Conservation (phyloP, 352 stramenopile genomes). For the Blastocystis sp. region DNA sequence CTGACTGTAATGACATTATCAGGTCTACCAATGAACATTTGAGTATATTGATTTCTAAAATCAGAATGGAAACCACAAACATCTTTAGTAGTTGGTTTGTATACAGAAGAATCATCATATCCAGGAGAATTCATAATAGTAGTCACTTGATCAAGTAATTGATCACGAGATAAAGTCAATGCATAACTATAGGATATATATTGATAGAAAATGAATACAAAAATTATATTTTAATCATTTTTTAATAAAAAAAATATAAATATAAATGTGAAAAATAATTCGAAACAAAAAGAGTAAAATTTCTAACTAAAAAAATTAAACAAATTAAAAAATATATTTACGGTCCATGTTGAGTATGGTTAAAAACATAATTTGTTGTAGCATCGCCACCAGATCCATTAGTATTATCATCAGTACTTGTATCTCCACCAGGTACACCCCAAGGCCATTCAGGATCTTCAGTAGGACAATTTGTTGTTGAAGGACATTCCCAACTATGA, state of each 20-base stretch:
- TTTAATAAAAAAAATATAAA: no score
- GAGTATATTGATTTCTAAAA: conserved; percentile 20
- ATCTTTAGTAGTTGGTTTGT: conserved; percentile 7
- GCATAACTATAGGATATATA: conserved; percentile 1
- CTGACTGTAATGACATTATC: conserved; percentile 1
- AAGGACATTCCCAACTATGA: not conserved
- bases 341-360: no score
- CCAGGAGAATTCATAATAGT: not conserved
- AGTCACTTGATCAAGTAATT: conserved; percentile 1
- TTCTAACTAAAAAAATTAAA: no score
- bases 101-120: conserved; percentile 7
- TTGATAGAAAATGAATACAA: not conserved
- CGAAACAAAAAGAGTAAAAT: no score
- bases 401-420: no score
- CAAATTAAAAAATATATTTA: no score
- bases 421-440: no score
- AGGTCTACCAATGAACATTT: conserved; percentile 26
- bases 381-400: no score
- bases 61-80: conserved; percentile 19
- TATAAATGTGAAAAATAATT: no score
- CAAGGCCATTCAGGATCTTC: conserved; percentile 15
- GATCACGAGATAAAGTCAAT: conserved; percentile 1
- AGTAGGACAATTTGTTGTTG: conserved; percentile 18
- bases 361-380: no score
- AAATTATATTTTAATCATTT: not conserved